A percentile compares a stretch with the other conserved stretches of the same genome.
These are phyloP conservation scores for Abrus pulchellus DNA, from an alignment of 306 rosid species.

Conservation along the genomic window DNA sequence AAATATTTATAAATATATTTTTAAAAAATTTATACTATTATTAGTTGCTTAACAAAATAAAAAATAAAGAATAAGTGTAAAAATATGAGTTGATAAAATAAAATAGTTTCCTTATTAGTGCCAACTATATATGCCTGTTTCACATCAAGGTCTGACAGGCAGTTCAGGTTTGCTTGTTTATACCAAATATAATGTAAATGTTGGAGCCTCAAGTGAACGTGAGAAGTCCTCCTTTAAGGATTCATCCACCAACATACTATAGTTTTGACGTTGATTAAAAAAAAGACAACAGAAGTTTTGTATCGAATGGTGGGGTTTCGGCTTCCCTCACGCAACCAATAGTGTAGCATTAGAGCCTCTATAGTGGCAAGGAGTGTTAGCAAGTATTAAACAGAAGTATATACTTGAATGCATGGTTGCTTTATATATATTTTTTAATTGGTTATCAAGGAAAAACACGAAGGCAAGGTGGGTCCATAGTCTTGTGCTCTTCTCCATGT, in stretches of 20 bases:
- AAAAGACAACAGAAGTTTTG: no score
- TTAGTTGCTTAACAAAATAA: no score
- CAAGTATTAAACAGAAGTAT: neutral
- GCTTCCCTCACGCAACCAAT: neutral
- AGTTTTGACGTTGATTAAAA: no score
- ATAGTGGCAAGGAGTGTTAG: neutral
- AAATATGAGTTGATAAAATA: no score
- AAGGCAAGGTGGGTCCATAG: neutral
- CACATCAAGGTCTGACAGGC: neutral
- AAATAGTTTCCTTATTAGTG: neutral
- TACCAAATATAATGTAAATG: neutral
- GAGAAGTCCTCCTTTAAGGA: no score
- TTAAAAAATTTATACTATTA: no score
- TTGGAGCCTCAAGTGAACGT: neutral
- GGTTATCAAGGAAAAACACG: neutral
- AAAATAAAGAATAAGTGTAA: no score
- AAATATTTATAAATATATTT: no score
- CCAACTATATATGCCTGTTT: neutral
- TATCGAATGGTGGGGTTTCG: neutral
- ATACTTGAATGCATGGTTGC: neutral
- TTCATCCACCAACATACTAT: no score
- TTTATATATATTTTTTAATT: neutral
- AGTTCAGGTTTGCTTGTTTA: no score
- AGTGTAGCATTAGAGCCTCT: neutral
- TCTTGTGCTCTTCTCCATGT: neutral